Evolutionary conservation across 371 early-diverging fungal species (phyloP).

Genomic region (Rhizomucor miehei): DNA sequence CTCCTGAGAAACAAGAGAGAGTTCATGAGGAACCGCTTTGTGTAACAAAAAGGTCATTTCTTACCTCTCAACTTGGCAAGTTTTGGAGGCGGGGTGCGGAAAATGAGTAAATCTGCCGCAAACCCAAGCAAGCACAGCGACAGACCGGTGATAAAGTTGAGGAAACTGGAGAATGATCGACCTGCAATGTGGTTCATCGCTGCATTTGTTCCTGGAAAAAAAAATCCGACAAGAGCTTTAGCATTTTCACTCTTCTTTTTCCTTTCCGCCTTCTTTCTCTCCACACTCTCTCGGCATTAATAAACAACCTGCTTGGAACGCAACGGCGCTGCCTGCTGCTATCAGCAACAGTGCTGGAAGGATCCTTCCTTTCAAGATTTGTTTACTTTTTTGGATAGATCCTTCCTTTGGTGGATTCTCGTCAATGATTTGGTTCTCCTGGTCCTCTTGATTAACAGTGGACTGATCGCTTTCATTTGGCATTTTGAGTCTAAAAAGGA

Average conservation of each 20-base stretch:
- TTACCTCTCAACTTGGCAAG: conserved; percentile 17
- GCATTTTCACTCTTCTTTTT: background rate
- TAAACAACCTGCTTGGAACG: conserved; percentile 7
- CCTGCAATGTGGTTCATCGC: conserved; percentile 24
- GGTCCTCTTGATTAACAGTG: too few relatives aligned
- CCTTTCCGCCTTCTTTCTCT: background rate
- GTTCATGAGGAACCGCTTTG: background rate
- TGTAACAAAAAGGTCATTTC: background rate
- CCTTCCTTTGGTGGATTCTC: background rate
- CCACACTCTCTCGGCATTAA: background rate
- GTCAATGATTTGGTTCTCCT: too few relatives aligned
- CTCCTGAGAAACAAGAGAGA: conserved; percentile 15
- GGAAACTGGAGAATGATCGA: conserved; percentile 24
- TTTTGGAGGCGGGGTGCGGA: conserved; percentile 20
- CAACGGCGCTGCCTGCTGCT: conserved; percentile 10
- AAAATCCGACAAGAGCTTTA: background rate
- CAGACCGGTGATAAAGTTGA: conserved; percentile 16
- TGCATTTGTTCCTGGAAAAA: conserved; percentile 25
- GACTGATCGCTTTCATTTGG: background rate
- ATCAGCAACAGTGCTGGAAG: conserved; percentile 3
- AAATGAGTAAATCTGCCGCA: conserved; percentile 17
- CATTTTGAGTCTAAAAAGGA: background rate
- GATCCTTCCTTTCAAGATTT: background rate
- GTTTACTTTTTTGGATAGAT: background rate
- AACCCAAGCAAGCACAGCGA: conserved; percentile 24